A percentile compares a stretch with the other conserved stretches of the same genome.
Conservation (phyloP, 176 grass and related monocot species). For the Triticum urartu region DNA sequence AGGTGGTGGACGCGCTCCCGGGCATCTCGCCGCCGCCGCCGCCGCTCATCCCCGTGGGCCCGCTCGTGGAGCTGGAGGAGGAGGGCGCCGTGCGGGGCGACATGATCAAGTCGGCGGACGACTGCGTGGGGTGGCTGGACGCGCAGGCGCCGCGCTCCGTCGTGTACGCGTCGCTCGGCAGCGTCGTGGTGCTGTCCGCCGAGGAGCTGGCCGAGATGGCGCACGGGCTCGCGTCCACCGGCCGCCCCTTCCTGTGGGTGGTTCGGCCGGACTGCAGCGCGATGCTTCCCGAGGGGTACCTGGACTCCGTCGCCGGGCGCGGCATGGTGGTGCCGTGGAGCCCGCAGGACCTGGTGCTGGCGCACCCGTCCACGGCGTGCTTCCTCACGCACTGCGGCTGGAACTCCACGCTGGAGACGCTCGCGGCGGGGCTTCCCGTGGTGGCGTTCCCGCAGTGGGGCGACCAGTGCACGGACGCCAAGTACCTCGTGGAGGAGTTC, state of each 20-base stretch:
- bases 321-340: slow-evolving; percentile 75
- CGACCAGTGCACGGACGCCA: slow-evolving; percentile 74
- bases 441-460: slow-evolving; percentile 74
- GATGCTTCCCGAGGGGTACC: slow-evolving; percentile 50
- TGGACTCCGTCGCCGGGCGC: slow-evolving; percentile 25
- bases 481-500: slow-evolving; percentile 60
- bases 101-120: slow-evolving; percentile 39
- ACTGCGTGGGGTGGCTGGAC: slow-evolving; percentile 65
- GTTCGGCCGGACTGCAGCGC: slow-evolving; percentile 43
- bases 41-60: slow-evolving; percentile 55
- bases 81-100: slow-evolving; percentile 40
- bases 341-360: slow-evolving; percentile 70
- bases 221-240: slow-evolving; percentile 40
- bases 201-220: slow-evolving; percentile 69
- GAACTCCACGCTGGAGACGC: slow-evolving; percentile 81
- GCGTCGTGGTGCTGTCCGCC: slow-evolving; percentile 53
- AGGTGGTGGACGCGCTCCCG: slow-evolving; percentile 37
- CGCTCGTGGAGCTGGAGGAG: slow-evolving; percentile 47
- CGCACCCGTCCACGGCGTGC: slow-evolving; percentile 52
- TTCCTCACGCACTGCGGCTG: slow-evolving; percentile 92
- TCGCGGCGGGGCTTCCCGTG: slow-evolving; percentile 65
- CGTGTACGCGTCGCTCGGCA: slow-evolving; percentile 77
- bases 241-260: slow-evolving; percentile 73
- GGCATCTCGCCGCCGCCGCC: slow-evolving; percentile 27
- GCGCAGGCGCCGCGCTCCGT: slow-evolving; percentile 42